These are phyloP conservation scores for Didymella arachidicola DNA, from an alignment of 2,329 filamentous ascomycete species.

Conservation along the genomic window DNA sequence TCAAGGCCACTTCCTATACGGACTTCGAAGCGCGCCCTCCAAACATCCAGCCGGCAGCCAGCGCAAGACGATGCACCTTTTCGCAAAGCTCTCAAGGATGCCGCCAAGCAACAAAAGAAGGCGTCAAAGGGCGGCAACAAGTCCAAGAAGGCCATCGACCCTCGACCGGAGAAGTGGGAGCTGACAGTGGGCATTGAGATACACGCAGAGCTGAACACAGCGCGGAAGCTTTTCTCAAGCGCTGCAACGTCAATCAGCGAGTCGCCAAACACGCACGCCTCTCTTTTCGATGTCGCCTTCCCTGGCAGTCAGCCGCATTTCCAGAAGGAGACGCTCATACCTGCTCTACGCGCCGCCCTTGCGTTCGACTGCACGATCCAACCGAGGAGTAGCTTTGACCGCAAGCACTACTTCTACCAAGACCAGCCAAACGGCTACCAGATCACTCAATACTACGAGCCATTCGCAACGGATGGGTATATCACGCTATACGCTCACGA, in stretches of 20 bases:
- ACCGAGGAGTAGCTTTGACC: constrained; percentile 81
- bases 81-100: constrained; percentile 50
- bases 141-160: constrained; percentile 24
- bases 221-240: constrained; percentile 86
- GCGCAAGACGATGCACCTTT: constrained; percentile 44
- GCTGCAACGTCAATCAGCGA: constrained; percentile 61
- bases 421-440: constrained; percentile 97
- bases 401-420: constrained; percentile 99
- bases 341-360: constrained; percentile 87
- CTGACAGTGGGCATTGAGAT: constrained; percentile 96
- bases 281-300: constrained; percentile 86
- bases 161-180: constrained; percentile 73
- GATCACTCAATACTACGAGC: constrained; percentile 93
- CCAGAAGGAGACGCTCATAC: constrained; percentile 81
- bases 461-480: constrained; percentile 72
- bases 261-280: constrained; percentile 83
- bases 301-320: constrained; percentile 89
- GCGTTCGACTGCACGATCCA: constrained; percentile 84
- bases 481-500: constrained; percentile 77
- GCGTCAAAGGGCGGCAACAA: constrained; percentile 23
- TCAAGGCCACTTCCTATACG: not conserved
- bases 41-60: constrained; percentile 31
- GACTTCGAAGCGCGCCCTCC: constrained; percentile 29
- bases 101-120: constrained; percentile 45
- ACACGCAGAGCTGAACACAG: constrained; percentile 92